Base-by-base conservation (phyloP, 1,139 yeast species). In the Magnusiomyces magnusii region DNA sequence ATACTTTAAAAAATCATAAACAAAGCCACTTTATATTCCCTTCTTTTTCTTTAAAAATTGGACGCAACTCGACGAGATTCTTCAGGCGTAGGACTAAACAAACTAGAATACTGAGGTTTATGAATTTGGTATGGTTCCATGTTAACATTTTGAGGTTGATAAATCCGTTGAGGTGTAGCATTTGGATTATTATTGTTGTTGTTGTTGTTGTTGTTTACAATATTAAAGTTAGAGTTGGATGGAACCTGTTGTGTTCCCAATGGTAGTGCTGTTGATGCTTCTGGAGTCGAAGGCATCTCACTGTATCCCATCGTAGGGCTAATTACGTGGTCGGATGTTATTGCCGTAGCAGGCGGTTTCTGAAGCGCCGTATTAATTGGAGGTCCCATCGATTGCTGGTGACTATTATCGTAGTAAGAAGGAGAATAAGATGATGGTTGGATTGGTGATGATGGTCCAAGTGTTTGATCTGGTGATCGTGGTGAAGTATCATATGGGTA, bases 1-100 rank as follows among this genome's bases (percentile, higher is more conserved):
- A 7, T 9, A 31, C 36, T 31, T 7, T 31, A 31, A 31, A 31
- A 13, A 31, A 31, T 9, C 10, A 7, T 31, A 13, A 31, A 9
- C 36, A 31, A 31, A 31, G 13, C 36, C 36, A 9, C 13, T 31
- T 15, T n/a, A n/a, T n/a, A n/a, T n/a, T n/a, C n/a, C n/a, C n/a
- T n/a, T n/a, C n/a, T n/a, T n/a, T n/a, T n/a, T n/a, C n/a, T n/a
- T 21, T 50, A 50, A 31, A 50, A 50, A 15, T 50, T 50, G 21
- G 53, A 50, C n/a, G 53, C 53, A 10, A 50, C 53, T n/a, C 41
- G 21, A 15, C 53, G 36, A 10, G 39, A 17, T n/a, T 50, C 53
- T 31, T 50, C 53, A 28, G 25, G 53, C 17, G 53, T 19, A 5
- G 53, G 24, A 50, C 27, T 21, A 23, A 10, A 44, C 49, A 44